Percentiles rank a stretch among this genome's conserved stretches.
phyloP scores from a whole-genome alignment of 73 alveolate genomes.

The Paramecium sexaurelia region DNA sequence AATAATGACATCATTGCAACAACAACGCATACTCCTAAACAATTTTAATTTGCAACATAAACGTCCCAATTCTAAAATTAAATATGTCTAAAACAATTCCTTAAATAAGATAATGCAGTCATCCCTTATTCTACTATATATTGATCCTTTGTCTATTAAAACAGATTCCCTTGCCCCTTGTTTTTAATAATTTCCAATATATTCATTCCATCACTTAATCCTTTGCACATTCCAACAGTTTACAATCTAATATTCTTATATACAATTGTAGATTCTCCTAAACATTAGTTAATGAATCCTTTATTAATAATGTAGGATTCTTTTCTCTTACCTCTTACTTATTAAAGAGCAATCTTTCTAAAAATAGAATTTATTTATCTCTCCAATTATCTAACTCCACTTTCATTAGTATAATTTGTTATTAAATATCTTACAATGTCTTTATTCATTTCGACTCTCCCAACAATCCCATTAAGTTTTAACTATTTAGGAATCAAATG shows the following conservation, averaged over 20 bases:
- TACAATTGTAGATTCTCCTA: conserved; percentile 80
- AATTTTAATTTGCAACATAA: conserved; percentile 87
- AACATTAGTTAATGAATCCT: conserved; percentile 72
- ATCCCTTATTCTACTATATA: conserved; percentile 66
- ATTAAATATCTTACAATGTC: conserved; percentile 72
- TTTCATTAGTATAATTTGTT: conserved; percentile 77
- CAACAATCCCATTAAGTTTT: conserved; percentile 78
- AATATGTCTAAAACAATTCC: neutral
- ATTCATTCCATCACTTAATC: conserved; percentile 86
- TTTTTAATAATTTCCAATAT: conserved; percentile 80
- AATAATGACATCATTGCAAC: conserved; percentile 87
- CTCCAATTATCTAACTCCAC: conserved; percentile 90
- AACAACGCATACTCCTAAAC: conserved; percentile 90
- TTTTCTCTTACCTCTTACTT: conserved; percentile 48
- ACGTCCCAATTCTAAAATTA: conserved; percentile 91
- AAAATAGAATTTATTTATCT: conserved; percentile 82
- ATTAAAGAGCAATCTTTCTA: conserved; percentile 80
- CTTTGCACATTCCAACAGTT: conserved; percentile 86
- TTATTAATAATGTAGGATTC: conserved; percentile 46
- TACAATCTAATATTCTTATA: conserved; percentile 71
- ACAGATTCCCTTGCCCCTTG: conserved; percentile 73
- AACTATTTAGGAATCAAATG: conserved; percentile 91
- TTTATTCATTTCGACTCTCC: conserved; percentile 64
- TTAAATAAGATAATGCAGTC: conserved; percentile 74
- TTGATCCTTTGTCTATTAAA: conserved; percentile 55